phyloP scores from a whole-genome alignment of 2,329 filamentous ascomycete species.

The Fusarium temperatum region DNA sequence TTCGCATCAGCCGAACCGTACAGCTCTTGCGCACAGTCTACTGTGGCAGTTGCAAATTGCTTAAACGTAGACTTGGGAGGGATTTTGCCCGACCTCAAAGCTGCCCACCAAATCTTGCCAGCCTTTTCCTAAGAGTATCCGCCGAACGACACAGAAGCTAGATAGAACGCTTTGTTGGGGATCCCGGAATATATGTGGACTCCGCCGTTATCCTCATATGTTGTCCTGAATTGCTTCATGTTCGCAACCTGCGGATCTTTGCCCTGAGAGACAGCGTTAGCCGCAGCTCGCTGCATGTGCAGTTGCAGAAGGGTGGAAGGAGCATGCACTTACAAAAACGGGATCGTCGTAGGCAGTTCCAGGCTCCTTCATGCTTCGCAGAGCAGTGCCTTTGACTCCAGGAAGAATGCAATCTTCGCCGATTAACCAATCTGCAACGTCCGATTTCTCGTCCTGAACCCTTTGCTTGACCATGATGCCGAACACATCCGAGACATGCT shows the following conservation, averaged over 20 bases:
- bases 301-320: background rate
- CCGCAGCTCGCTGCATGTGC: too few species aligned
- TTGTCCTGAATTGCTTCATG: constrained; percentile 55
- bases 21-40: constrained; percentile 55
- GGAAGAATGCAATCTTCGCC: constrained; percentile 62
- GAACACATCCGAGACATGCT: constrained; percentile 65
- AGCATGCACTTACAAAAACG: constrained; percentile 50
- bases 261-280: constrained; percentile 45
- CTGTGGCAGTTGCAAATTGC: constrained; percentile 60
- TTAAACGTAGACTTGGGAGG: constrained; percentile 54
- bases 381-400: constrained; percentile 59
- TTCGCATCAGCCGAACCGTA: constrained; percentile 54
- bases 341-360: constrained; percentile 63
- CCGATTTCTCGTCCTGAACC: constrained; percentile 54
- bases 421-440: constrained; percentile 63
- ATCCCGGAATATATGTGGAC: constrained; percentile 67
- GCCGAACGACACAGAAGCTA: constrained; percentile 57
- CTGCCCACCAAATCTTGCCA: constrained; percentile 62
- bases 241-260: constrained; percentile 62
- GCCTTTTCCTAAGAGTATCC: constrained; percentile 65
- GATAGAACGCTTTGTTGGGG: constrained; percentile 66
- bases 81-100: constrained; percentile 55
- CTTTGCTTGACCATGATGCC: constrained; percentile 67
- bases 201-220: constrained; percentile 59
- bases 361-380: constrained; percentile 64